Evolutionary conservation across 345 rosid species (phyloP), one percentile per base, ranked within the genome.

Genomic region (Mercurialis annua): DNA sequence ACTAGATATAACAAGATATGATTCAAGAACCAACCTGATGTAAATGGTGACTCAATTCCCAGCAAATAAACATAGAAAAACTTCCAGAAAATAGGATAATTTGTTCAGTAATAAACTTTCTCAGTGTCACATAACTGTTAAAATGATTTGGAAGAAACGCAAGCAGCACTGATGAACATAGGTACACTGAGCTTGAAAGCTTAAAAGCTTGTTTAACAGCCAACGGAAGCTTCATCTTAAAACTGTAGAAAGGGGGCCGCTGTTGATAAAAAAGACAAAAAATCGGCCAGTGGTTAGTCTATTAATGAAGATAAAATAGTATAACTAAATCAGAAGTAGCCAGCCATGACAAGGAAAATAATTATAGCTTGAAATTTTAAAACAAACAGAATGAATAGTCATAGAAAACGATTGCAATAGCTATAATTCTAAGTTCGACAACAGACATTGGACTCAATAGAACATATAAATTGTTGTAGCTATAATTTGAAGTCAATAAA

Each of bases 41-140:
- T 61, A 93, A 74, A 71, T 89, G 89, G 80, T 84, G 92, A 81
- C 82, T 80, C 50, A 87, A 73, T 79, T 93, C 97, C 98, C 98
- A 94, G 72, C 95, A 84, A 48, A 94, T 79, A 68, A 94, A 77
- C 44, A 87, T 71, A 59, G 78, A 80, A 78, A 85, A 84, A 76
- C 73, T 81, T 26, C 87, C 90, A 3, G 80, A n/a, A 70, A 65
- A 86, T 44, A 80, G 83, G 42, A 82, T 70, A 48, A 89, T 79
- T 79, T 84, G 84, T 73, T 82, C 88, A 53, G 71, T 42, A 67
- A 91, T 66, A 66, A 85, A 81, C 44, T 70, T 78, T 63, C 82
- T 79, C 51, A 75, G 51, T 36, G 87, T 80, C 4, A 69, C 77
- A 47, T 70, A 81, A 72, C 77, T 68, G 68, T 70, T 72, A 21